Evolutionary conservation across 352 stramenopile genomes (phyloP).

Genomic region (Globisporangium spinosum): DNA sequence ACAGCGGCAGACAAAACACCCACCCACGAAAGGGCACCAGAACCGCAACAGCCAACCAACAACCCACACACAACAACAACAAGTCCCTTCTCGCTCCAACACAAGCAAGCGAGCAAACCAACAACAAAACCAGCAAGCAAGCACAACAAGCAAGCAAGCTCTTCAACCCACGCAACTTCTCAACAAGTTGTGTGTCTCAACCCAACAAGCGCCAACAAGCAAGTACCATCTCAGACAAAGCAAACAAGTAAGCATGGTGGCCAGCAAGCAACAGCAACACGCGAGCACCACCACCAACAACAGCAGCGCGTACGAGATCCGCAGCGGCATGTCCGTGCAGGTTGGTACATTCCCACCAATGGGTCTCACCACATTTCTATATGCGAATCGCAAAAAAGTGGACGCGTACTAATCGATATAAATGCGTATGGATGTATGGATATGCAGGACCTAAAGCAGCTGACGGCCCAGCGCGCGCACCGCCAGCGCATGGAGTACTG

Average conservation of each 20-base stretch:
- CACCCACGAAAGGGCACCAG: conserved; percentile 10
- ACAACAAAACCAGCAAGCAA: conserved; percentile 3
- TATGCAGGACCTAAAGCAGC: conserved; percentile 66
- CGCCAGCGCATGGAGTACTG: conserved; percentile 69
- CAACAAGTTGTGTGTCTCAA: not conserved
- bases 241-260: conserved; percentile 29
- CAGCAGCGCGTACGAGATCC: conserved; percentile 56
- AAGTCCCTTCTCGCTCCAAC: not conserved
- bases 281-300: conserved; percentile 24
- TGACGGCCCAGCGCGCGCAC: conserved; percentile 67
- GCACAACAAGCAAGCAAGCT: not conserved
- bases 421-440: not conserved
- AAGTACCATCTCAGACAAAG: not conserved
- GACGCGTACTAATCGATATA: not conserved
- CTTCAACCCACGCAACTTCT: conserved; percentile 3
- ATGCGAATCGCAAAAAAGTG: too few species aligned
- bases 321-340: conserved; percentile 83
- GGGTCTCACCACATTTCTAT: too few species aligned
- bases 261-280: conserved; percentile 30
- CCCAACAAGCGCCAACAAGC: not conserved
- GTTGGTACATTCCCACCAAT: too few species aligned
- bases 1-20: conserved; percentile 10
- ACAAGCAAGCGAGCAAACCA: conserved; percentile 4
- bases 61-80: not conserved
- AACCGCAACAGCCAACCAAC: conserved; percentile 11